Conservation (phyloP, 208 protist species). For the Leishmania mexicana region DNA sequence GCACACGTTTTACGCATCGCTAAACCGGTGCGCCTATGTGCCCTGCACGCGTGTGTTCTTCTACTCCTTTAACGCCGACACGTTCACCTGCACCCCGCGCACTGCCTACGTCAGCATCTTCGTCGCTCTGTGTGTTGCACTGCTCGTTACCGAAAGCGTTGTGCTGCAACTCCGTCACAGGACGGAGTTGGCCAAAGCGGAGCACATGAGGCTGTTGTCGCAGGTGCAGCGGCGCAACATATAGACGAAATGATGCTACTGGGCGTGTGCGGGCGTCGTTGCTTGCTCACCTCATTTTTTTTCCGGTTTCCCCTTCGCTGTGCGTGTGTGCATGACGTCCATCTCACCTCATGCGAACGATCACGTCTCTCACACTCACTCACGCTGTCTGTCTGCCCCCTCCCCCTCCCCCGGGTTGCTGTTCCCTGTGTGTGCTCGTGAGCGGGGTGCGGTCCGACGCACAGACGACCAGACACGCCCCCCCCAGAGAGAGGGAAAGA, state of each 20-base stretch:
- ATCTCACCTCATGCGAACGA: not conserved
- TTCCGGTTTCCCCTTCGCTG: not conserved
- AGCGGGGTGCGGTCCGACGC: not conserved
- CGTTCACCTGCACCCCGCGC: slow-evolving; percentile 42
- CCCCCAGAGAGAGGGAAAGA: too few relatives aligned
- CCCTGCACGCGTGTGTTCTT: slow-evolving; percentile 36
- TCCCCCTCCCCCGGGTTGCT: too few relatives aligned
- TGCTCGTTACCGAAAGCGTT: slow-evolving; percentile 40
- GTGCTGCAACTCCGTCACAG: slow-evolving; percentile 38
- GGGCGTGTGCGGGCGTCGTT: not conserved
- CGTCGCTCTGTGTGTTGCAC: slow-evolving; percentile 25
- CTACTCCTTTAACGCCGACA: slow-evolving; percentile 47
- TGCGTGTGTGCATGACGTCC: not conserved
- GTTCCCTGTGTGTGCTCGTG: not conserved
- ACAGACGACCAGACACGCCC: not conserved
- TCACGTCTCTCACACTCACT: not conserved
- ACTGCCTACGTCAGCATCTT: slow-evolving; percentile 24
- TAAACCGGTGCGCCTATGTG: slow-evolving; percentile 54
- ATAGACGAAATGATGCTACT: slow-evolving; percentile 8
- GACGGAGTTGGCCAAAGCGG: slow-evolving; percentile 34
- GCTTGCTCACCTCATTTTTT: not conserved
- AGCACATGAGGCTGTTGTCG: slow-evolving; percentile 41
- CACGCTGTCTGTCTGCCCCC: too few relatives aligned
- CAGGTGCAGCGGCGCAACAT: slow-evolving; percentile 35
- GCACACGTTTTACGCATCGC: slow-evolving; percentile 38